These are phyloP conservation scores for Triticum turgidum DNA, from an alignment of 176 grass and related monocot genomes.

Conservation along the genomic window DNA sequence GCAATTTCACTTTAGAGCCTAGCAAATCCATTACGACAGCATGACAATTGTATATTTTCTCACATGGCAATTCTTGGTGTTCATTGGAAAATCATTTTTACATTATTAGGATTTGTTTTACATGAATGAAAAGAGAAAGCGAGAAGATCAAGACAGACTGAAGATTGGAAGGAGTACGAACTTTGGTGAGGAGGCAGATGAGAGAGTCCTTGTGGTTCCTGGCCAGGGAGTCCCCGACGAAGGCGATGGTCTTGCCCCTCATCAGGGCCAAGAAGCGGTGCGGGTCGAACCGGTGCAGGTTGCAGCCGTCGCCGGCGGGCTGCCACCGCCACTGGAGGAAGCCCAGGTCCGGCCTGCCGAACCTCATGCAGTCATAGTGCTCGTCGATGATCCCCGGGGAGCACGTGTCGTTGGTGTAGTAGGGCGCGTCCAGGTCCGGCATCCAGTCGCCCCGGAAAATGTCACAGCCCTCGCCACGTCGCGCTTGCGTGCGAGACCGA, in stretches of 20 bases:
- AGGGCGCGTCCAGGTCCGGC: conserved; percentile 45
- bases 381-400: conserved; percentile 40
- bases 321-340: conserved; percentile 54
- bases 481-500: too few species aligned
- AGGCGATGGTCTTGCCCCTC: conserved; percentile 46
- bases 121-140: too few species aligned
- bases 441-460: conserved; percentile 68
- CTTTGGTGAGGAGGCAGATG: conserved; percentile 59
- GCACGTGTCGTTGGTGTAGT: conserved; percentile 67
- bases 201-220: conserved; percentile 71
- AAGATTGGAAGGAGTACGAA: not conserved
- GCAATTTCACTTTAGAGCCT: too few species aligned
- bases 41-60: too few species aligned
- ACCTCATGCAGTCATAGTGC: conserved; percentile 67
- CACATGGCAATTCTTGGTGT: too few species aligned
- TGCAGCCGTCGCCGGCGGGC: conserved; percentile 35
- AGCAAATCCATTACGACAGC: too few species aligned
- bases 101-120: too few species aligned
- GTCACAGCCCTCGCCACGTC: conserved; percentile 32
- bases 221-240: conserved; percentile 68
- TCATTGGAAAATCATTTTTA: too few species aligned
- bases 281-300: conserved; percentile 45
- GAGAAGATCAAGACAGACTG: not conserved
- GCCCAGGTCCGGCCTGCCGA: conserved; percentile 55
- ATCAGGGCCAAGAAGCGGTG: conserved; percentile 38